phyloP scores from a whole-genome alignment of 306 rosid genomes.

The Fragaria ananassa region DNA sequence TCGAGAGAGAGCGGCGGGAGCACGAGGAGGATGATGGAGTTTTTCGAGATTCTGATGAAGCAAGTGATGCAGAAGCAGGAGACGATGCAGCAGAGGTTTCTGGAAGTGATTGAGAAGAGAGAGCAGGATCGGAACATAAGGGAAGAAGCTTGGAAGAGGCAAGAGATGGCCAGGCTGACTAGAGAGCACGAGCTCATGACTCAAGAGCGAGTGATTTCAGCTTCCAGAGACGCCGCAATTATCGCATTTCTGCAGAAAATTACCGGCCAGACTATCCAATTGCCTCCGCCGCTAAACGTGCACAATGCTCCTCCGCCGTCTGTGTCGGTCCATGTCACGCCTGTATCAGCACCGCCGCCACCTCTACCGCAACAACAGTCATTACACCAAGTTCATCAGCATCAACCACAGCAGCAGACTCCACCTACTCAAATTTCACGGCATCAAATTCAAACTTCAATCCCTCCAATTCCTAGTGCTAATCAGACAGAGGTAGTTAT shows the following conservation, averaged over 20 bases:
- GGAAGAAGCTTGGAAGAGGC: conserved; percentile 49
- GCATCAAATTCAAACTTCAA: conserved; percentile 1
- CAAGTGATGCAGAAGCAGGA: conserved; percentile 49
- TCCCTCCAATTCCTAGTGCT: not conserved
- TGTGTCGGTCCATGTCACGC: not conserved
- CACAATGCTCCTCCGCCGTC: conserved; percentile 7
- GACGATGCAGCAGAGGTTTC: conserved; percentile 43
- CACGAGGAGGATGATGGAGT: conserved; percentile 39
- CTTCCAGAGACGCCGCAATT: conserved; percentile 45
- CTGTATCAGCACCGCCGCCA: not conserved
- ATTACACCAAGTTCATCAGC: conserved; percentile 3
- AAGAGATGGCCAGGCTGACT: conserved; percentile 37
- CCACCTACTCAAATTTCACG: conserved; percentile 6
- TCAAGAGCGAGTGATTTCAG: conserved; percentile 39
- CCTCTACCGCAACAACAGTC: not conserved
- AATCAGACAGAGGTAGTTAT: not conserved
- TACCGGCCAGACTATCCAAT: conserved; percentile 40
- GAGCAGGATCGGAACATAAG: conserved; percentile 41
- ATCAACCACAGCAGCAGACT: not conserved
- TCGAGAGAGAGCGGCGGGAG: conserved; percentile 7
- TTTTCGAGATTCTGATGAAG: conserved; percentile 44
- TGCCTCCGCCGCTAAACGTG: conserved; percentile 25
- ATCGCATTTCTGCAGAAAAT: conserved; percentile 43
- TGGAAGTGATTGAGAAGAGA: conserved; percentile 45
- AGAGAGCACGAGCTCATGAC: conserved; percentile 38